Evolutionary conservation across 306 rosid species (phyloP), one percentile per base, ranked within the genome.

Genomic region (Acacia melanoxylon): DNA sequence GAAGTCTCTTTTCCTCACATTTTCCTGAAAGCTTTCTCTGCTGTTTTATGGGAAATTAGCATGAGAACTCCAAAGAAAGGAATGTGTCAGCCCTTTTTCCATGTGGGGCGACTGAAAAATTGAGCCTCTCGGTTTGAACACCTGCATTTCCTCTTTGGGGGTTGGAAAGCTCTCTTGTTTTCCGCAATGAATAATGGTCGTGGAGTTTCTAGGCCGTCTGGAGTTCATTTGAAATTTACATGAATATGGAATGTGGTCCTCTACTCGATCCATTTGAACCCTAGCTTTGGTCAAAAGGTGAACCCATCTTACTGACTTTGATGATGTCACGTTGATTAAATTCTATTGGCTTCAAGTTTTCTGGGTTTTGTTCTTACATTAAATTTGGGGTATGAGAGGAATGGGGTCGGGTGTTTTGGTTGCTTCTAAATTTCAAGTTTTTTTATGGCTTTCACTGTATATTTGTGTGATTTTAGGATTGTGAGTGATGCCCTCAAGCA

Each of bases 181-280:
- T 88, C 86, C 76, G 66, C 89, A 65, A 89, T 84, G 94, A 87
- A 58, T 69, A 84, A 82, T 80, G 86, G 87, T 90, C 88, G 84
- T 81, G 69, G 78, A 70, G 83, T 82, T 86, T 86, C 86, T 85
- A 81, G 91, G 84, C 78, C 85, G 76, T 85, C 74, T 72, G 51
- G 41, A 80, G 83, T 87, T 86, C 85, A 83, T 75, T 87, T 56
- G 40, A 25, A 74, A 48, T 31, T 68, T 69, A n/a, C 51, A 20
- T 70, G 22, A 14, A n/a, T 65, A 25, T 75, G 67, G 61, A 66
- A 71, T 58, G 83, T 58, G 54, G 77, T 54, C 45, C 35, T 61
- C 40, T 61, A 16, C 33, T 17, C 8, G 49, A 82, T 79, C 77
- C 40, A 35, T 80, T 74, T 85, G 85, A 91, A 91, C 90, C 89